Evolutionary conservation across 1,139 yeast species (phyloP), one percentile per base, ranked within the genome.

Genomic region (Yamadazyma trypodendri): DNA sequence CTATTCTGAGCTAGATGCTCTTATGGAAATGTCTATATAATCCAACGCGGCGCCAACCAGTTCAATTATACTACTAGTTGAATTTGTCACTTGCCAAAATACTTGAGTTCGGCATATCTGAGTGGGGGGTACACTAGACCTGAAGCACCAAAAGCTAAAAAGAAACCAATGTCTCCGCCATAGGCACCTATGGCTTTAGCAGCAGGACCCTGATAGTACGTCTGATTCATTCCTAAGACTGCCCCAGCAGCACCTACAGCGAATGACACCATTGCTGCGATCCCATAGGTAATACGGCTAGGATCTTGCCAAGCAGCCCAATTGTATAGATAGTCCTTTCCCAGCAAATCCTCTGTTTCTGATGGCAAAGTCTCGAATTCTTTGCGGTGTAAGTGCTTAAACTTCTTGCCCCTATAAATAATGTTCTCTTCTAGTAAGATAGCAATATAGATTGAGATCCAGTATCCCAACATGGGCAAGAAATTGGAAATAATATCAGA

Each of bases 401-500:
- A 71, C 31, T 65, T 55, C 28, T 65, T 59, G 2, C 81, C 72
- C 55, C 96, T 75, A 63, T 88, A 88, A 15, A 88, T 72, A 6
- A 74, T 40, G 52, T 86, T 86, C 55, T 89, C 97, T 52, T 86
- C 90, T 2, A 86, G 45, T 32, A 88, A 61, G 37, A 88, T 61
- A 20, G 79, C 76, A 51, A 84, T 79, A 60, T 88, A 89, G 66
- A 89, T 86, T 37, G 92, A 80, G 37, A 86, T 77, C 97, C 97
- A 89, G 63, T 89, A 89, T 1, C 96, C 96, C 43, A 89, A 78
- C 96, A 89, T 88, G 8, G 97, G 96, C 49, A 89, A 68, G 65
- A 89, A 89, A 54, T 88, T 89, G n/a, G 89, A 79, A 54, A 89
- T 67, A 44, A 88, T 87, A 3, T 80, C 72, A 32, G 89, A 73